Base-by-base conservation (phyloP, 805 yeast genomes). In the Hanseniaspora mollemarum region DNA sequence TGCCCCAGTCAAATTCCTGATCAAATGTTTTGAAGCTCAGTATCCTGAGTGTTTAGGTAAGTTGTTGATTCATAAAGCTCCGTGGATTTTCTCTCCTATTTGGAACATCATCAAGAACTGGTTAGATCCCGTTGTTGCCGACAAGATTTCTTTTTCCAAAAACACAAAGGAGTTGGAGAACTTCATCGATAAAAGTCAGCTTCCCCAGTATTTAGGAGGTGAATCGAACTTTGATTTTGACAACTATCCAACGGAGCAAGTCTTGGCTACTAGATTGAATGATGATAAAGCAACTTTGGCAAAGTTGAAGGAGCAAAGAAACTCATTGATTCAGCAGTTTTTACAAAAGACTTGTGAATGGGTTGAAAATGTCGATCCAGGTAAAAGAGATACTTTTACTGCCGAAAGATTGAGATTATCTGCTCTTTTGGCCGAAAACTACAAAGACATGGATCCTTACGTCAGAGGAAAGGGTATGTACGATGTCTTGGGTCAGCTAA, bases 71-170 rank as follows among this genome's bases (percentile, higher is more conserved):
- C 95, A 87, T 69, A 83, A 84, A 59, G 96, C 98, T 0, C 98
- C 98, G 25, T 87, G 96, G 97, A 78, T 92, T 50, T 92, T 92
- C 69, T 78, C 84, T 46, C 90, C 96, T 22, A 85, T 90, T 54
- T 92, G 98, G 97, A 83, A 81, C 58, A 77, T 90, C 58, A 79
- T 92, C 59, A 87, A 86, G 65, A 80, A 81, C 59, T 90, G 96
- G 97, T 71, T 90, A 52, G 97, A 92, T 63, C 97, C 97, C 2
- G 96, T 86, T 22, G 96, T 90, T 51, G 95, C 96, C 0, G 74
- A 90, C 24, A 90, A 90, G 67, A 86, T 92, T 59, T 76, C 77
- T 40, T 92, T 90, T 67, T 84, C 95, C 22, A 82, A 83, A 60
- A 71, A 71, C 56, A 63, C 70, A 24, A 75, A 78, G 52, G 96